phyloP scores from a whole-genome alignment of 768 basidiomycete genomes.

The Boletus vermiculosoides region DNA sequence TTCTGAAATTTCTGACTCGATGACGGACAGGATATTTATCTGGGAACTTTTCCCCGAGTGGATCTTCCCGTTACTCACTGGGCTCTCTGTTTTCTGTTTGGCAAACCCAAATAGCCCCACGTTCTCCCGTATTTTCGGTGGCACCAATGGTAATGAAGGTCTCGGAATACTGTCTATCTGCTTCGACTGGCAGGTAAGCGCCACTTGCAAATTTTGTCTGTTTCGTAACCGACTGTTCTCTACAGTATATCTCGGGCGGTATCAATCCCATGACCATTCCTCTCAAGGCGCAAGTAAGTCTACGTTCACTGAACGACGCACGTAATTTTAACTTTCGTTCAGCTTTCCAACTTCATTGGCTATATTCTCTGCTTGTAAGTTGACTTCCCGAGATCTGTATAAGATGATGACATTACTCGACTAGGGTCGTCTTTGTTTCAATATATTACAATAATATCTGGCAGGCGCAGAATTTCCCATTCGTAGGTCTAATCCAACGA shows the following conservation, averaged over 20 bases:
- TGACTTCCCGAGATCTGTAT: neutral
- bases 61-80: conserved; percentile 59
- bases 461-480: conserved; percentile 60
- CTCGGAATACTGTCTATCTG: conserved; percentile 58
- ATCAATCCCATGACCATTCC: conserved; percentile 55
- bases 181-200: conserved; percentile 52
- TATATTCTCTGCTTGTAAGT: conserved; percentile 54
- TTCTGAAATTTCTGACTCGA: neutral
- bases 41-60: conserved; percentile 28
- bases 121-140: conserved; percentile 56
- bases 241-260: conserved; percentile 28
- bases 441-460: conserved; percentile 52
- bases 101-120: conserved; percentile 38
- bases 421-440: conserved; percentile 36
- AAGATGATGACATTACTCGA: conserved; percentile 8
- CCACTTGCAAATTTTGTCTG: conserved; percentile 13
- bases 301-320: neutral
- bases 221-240: neutral
- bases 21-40: conserved; percentile 34
- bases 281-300: conserved; percentile 45
- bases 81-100: conserved; percentile 63
- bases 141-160: conserved; percentile 64
- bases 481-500: conserved; percentile 39
- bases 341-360: conserved; percentile 49
- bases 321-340: neutral